phyloP scores from a whole-genome alignment of 1,284 basidiomycete species.

The Marasmius sp. region DNA sequence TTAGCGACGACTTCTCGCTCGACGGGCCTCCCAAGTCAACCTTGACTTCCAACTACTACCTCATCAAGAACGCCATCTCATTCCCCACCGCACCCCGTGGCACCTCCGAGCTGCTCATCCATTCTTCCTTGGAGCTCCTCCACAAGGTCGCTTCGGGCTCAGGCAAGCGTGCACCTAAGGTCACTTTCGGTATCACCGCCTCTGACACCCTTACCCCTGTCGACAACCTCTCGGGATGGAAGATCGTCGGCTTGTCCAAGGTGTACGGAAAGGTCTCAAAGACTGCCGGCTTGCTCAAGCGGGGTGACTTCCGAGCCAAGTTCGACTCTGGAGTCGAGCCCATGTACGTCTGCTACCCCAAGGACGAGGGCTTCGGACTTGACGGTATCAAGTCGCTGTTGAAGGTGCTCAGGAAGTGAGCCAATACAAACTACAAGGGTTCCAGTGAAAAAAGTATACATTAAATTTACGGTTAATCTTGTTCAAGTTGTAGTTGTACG shows the following conservation, averaged over 20 bases:
- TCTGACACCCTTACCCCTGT: slow-evolving; percentile 33
- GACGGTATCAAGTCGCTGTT: slow-evolving; percentile 38
- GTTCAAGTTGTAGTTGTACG: no score
- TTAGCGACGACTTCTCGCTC: background rate
- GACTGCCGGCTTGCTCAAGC: slow-evolving; percentile 33
- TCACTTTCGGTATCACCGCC: slow-evolving; percentile 45
- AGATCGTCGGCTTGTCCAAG: slow-evolving; percentile 36
- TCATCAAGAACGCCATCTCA: slow-evolving; percentile 46
- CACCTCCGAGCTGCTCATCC: slow-evolving; percentile 46
- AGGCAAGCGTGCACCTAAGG: slow-evolving; percentile 22
- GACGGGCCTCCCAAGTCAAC: background rate
- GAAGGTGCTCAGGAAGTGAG: slow-evolving; percentile 32
- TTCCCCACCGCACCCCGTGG: slow-evolving; percentile 47
- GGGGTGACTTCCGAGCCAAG: slow-evolving; percentile 45
- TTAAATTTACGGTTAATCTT: no score
- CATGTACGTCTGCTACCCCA: slow-evolving; percentile 46
- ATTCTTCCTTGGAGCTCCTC: slow-evolving; percentile 37
- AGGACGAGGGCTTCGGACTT: slow-evolving; percentile 38
- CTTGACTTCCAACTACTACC: slow-evolving; percentile 28
- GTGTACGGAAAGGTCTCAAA: slow-evolving; percentile 37
- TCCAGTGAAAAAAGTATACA: no score
- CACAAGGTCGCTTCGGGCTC: slow-evolving; percentile 14
- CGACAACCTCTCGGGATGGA: slow-evolving; percentile 44
- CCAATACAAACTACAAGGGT: no score
- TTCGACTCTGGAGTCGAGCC: slow-evolving; percentile 37